Percentiles rank a stretch among this genome's conserved stretches.
phyloP scores from a whole-genome alignment of 768 basidiomycete species.

The Mycena leptocephala region DNA sequence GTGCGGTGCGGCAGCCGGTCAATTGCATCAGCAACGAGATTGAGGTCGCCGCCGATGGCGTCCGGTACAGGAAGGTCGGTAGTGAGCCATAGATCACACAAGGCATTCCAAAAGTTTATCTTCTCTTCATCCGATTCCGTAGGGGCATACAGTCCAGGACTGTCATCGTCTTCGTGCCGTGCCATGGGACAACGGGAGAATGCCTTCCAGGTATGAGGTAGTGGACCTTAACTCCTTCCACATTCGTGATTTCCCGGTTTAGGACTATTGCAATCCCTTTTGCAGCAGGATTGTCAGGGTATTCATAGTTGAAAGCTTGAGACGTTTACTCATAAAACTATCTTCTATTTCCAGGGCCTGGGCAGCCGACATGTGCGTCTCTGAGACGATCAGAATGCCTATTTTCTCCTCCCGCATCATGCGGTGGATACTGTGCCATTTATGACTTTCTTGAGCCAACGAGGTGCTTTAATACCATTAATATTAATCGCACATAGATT shows the following conservation, averaged over 20 bases:
- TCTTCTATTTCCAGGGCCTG: slow-evolving; percentile 4
- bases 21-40: neutral
- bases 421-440: slow-evolving; percentile 6
- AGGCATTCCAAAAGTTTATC: neutral
- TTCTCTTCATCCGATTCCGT: neutral
- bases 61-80: neutral
- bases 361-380: slow-evolving; percentile 1
- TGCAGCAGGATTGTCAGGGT: neutral
- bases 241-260: slow-evolving; percentile 9
- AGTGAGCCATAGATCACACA: neutral
- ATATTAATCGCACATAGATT: neutral
- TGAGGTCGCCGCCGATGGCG: neutral
- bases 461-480: neutral
- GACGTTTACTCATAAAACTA: neutral
- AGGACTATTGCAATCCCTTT: slow-evolving; percentile 22
- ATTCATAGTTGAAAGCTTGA: neutral
- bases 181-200: neutral
- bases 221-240: too few relatives aligned
- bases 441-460: neutral
- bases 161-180: neutral
- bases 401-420: slow-evolving; percentile 2
- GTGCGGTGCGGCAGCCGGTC: neutral
- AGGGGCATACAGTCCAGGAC: neutral
- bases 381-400: neutral
- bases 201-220: neutral